Conservation (phyloP, 2,329 filamentous ascomycete genomes). For the Nothopassalora personata region DNA sequence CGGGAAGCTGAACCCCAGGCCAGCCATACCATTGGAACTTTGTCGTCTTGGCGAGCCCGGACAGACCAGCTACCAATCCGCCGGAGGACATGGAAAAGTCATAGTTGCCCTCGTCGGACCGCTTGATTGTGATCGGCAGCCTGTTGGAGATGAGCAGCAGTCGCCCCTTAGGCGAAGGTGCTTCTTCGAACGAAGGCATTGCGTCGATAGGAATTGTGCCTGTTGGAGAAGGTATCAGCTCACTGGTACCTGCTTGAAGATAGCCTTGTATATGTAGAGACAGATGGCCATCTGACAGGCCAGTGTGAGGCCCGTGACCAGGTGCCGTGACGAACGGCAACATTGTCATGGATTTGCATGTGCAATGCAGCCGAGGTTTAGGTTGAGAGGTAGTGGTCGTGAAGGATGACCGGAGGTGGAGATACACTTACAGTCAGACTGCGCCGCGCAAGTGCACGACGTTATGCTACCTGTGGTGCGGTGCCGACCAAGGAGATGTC, state of each 20-base stretch:
- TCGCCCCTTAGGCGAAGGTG: conserved; percentile 39
- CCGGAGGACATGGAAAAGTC: conserved; percentile 95
- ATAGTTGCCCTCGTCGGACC: conserved; percentile 84
- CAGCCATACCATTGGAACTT: conserved; percentile 99
- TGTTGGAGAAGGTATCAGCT: conserved; percentile 7
- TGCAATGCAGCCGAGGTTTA: background rate
- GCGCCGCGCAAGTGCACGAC: background rate
- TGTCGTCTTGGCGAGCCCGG: conserved; percentile 83
- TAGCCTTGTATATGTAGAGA: background rate
- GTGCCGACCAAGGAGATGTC: background rate
- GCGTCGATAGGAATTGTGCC: conserved; percentile 1
- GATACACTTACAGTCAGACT: background rate
- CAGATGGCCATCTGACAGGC: conserved; percentile 5
- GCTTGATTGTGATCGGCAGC: conserved; percentile 93
- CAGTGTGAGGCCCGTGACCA: background rate
- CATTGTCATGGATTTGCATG: background rate
- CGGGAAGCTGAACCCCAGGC: conserved; percentile 88
- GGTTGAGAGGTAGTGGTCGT: background rate
- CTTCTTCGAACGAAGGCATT: conserved; percentile 33
- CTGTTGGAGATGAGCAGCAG: conserved; percentile 90
- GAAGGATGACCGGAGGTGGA: no score
- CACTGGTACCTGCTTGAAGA: background rate
- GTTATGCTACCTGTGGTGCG: background rate
- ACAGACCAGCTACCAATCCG: conserved; percentile 87
- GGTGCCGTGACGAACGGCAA: background rate